Evolutionary conservation across 1,284 basidiomycete species (phyloP), one percentile per base, ranked within the genome.

Genomic region (Sanghuangporus weigelae): DNA sequence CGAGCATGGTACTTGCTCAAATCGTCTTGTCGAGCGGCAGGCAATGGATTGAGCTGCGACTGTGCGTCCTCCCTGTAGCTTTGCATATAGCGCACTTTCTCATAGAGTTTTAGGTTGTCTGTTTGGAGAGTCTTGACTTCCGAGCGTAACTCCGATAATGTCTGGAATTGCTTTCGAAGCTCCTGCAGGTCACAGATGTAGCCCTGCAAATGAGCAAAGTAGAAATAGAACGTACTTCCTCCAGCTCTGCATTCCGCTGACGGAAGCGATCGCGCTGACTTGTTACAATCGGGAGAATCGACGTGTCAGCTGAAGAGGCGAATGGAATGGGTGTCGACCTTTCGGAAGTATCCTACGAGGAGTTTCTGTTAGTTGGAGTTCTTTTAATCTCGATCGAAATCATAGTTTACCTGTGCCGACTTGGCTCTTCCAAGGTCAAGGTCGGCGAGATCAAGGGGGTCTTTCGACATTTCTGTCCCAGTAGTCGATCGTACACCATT

Each of bases 61-160:
- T 83, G 78, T 14, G 79, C 72, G 58, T 92, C 89, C 71, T 92
- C 89, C 14, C 92, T 84, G 71, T 97, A 97, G 67, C 90, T 93
- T 74, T 96, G 94, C 87, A 96, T 95, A 73, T 97, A 97, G 64
- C 95, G 86, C 46, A 97, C 95, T 78, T 96, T 98, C 76, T 97
- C 96, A 74, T 97, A 97, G 61, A 96, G 78, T 74, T 97, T 97
- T 61, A 98, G 82, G 73, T 97, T 97, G 74, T 97, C 96, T 0
- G 87, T 83, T 75, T 97, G 95, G 39, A 97, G 79, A 54, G 84
- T 86, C 74, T 95, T 93, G 76, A 95, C 87, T 76, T 97, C 96
- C 31, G 86, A 79, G 11, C 94, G 87, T 19, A 97, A 79, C 70
- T 97, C 95, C 0, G 94, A 93, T 68, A 98, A 95, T 59, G 89